Evolutionary conservation across 2,329 filamentous ascomycete species (phyloP), one percentile per base, ranked within the genome.

Genomic region (Didymella segeticola): DNA sequence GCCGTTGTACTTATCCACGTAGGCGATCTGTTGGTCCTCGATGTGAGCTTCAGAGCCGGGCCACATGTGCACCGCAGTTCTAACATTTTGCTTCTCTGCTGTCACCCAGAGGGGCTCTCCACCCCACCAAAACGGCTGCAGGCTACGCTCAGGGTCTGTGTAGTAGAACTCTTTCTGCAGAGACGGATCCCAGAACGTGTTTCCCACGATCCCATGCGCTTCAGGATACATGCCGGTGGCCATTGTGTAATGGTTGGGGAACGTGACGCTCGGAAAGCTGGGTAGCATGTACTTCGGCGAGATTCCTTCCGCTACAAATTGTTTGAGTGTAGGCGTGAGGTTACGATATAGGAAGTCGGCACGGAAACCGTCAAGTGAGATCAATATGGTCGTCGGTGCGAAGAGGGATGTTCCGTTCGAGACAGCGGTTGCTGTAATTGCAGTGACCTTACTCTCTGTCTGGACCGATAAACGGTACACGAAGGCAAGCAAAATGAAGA

Each of bases 11-110:
- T 86, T 88, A 77, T 98, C 95, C 42, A 98, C 74, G 67, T 91
- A 91, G 9, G 86, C 87, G 2, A 93, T 91, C 58, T 93, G 87
- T 15, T 87, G 79, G n/a, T 82, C 80, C 11, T 86, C 81, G 56
- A 96, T 89, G 71, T 91, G 88, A 5, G 93, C 93, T 77, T 99
- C 95, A 36, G 90, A 96, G 2, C 95, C 95, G 1, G 95, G 95
- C 95, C 95, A 99, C 95, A 99, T 99, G 73, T 99, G 95, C 22
- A 99, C 86, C 1, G 91, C 95, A 25, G 88, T 86, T 51, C 85
- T 84, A 26, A 96, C 80, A 5, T 89, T 89, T 63, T 91, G 89
- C 52, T 84, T 85, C 78, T 98, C 95, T 5, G 93, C 93, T 1
- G 93, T 96, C 22, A 89, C 88, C 95, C 95, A 99, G 25, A 99